Evolutionary conservation across 2,329 filamentous ascomycete species (phyloP).

Genomic region (Aspergillus luchuensis): DNA sequence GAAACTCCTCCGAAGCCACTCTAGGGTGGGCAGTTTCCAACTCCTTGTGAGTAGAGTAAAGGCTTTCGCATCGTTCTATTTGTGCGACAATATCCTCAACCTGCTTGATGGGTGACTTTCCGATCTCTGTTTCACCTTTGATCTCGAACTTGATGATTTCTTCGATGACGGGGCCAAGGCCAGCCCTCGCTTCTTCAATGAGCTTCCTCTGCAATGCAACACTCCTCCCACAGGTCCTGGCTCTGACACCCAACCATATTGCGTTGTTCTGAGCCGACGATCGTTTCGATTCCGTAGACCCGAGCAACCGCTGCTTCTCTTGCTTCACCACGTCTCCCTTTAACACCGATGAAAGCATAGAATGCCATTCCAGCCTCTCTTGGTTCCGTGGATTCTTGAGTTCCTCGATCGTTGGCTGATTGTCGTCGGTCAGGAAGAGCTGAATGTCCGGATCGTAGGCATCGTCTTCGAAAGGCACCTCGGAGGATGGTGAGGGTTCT

Average conservation of each 20-base stretch:
- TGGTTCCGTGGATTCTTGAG: conserved; percentile 83
- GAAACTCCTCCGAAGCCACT: conserved; percentile 74
- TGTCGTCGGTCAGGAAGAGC: conserved; percentile 87
- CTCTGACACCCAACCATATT: conserved; percentile 85
- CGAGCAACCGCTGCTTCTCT: conserved; percentile 93
- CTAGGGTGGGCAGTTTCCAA: conserved; percentile 74
- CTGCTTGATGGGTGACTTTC: conserved; percentile 84
- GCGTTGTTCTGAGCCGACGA: conserved; percentile 68
- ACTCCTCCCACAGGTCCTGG: conserved; percentile 80
- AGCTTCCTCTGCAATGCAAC: conserved; percentile 82
- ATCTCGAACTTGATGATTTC: conserved; percentile 92
- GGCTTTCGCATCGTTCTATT: conserved; percentile 82
- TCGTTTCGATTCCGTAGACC: conserved; percentile 72
- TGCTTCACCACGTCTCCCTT: conserved; percentile 97
- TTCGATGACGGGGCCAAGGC: conserved; percentile 75
- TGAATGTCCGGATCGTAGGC: conserved; percentile 88
- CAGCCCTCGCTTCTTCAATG: conserved; percentile 78
- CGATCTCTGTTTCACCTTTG: conserved; percentile 87
- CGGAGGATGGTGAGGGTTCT: conserved; percentile 84
- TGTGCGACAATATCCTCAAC: conserved; percentile 86
- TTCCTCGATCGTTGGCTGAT: conserved; percentile 87
- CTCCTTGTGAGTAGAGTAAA: conserved; percentile 79
- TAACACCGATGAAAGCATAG: conserved; percentile 92
- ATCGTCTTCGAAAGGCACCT: conserved; percentile 78
- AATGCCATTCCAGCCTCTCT: conserved; percentile 94